These are phyloP conservation scores for Jacaranda mimosifolia DNA, from an alignment of 257 asterid species.

Conservation along the genomic window DNA sequence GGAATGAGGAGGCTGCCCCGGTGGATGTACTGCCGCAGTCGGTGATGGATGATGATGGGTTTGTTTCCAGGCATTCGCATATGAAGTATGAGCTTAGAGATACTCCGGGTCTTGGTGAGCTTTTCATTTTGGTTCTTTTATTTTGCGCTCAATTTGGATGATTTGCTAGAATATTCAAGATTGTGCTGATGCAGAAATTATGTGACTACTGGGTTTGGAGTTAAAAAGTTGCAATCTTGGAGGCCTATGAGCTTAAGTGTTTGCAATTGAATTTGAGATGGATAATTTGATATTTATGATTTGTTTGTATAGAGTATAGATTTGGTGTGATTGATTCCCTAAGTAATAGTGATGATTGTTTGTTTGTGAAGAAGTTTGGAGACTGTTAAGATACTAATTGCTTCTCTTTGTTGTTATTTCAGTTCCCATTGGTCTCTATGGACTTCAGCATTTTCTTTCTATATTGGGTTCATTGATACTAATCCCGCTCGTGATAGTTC, in stretches of 20 bases:
- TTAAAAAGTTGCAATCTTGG: conserved; percentile 33
- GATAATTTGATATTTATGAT: background rate
- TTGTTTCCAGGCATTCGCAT: conserved; percentile 72
- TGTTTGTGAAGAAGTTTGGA: background rate
- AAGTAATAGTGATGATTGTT: background rate
- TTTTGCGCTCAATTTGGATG: conserved; percentile 6
- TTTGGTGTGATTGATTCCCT: conserved; percentile 22
- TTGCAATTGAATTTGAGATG: conserved; percentile 7
- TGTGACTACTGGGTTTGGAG: background rate
- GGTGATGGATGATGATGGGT: conserved; percentile 79
- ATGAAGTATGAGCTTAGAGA: conserved; percentile 96
- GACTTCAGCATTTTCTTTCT: conserved; percentile 93
- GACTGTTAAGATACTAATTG: conserved; percentile 15
- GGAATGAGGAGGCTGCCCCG: conserved; percentile 59
- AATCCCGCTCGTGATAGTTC: conserved; percentile 95
- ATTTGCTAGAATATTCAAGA: conserved; percentile 26
- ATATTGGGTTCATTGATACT: conserved; percentile 92
- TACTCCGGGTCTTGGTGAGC: conserved; percentile 92
- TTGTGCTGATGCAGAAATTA: background rate
- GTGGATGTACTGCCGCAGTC: conserved; percentile 67
- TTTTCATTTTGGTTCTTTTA: background rate
- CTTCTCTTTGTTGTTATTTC: conserved; percentile 47
- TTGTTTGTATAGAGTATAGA: conserved; percentile 12
- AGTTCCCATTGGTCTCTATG: conserved; percentile 97
- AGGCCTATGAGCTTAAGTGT: conserved; percentile 14